Base-by-base conservation (phyloP, 164 flowering plant species). In the Sextonia rubra region DNA sequence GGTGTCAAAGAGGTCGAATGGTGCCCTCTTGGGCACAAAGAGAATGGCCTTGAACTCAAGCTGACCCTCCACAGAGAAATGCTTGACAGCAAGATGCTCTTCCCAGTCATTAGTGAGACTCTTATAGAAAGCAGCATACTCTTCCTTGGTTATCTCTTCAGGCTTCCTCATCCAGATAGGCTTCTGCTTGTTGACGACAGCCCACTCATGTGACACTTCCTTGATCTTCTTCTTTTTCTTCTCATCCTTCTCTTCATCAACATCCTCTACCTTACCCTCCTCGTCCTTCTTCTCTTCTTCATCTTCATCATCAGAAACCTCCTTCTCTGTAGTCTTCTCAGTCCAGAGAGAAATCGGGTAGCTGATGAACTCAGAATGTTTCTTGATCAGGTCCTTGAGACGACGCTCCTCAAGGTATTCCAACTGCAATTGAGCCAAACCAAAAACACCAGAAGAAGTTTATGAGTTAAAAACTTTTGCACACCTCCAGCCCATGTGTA, bases 221-320 rank as follows among this genome's bases (percentile, higher is more conserved):
- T 78, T 79, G 11, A 81, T 72, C 71, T 81, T 81, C 83, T 81
- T 81, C 79, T 73, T 73, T 52, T 66, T 73, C 73, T 52, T 69
- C 44, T 37, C 44, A 18, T 77, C 68, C 55, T 75, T 75, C 70
- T 80, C 78, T 20, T 77, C 80, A 3, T 77, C 83, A 47, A 72
- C 79, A 6, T 78, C 77, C 23, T 76, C 81, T 1, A 72, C 77
- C 55, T 75, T 52, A 14, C 77, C 66, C 47, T 68, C 77, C 62
- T 47, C 87, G 60, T 88, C 79, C 79, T 84, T 83, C 47, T 69
- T 30, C 22, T 49, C 52, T 25, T 84, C 87, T 27, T 89, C 89
- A 22, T 86, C 87, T 49, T 88, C 89, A 75, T 79, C 81, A 26
- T 85, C 87, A n/a, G 79, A 74, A 22, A 86, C 65, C 74, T 86